Evolutionary conservation across 2,329 filamentous ascomycete genomes (phyloP).

Genomic region (Ceratocystis colombiana): DNA sequence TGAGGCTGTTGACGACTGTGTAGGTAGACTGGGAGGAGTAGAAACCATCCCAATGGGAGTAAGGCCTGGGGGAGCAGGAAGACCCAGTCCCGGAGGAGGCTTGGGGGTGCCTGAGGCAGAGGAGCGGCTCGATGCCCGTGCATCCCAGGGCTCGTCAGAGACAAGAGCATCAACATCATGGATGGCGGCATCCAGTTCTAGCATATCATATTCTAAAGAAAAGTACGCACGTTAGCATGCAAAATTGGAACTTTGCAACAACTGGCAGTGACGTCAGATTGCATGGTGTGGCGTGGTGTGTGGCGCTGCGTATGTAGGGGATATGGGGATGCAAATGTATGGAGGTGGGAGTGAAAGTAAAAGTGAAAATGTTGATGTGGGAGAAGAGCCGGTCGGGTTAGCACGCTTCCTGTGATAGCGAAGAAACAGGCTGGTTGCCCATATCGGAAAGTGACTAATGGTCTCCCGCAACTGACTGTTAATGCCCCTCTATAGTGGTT

Average conservation of each 20-base stretch:
- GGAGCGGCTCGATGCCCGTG: neutral
- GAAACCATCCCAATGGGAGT: neutral
- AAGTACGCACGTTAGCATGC: slow-evolving; percentile 36
- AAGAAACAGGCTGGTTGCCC: neutral
- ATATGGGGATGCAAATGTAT: neutral
- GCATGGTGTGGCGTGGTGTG: slow-evolving; percentile 4
- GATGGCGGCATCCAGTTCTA: slow-evolving; percentile 50
- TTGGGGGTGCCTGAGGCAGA: slow-evolving; percentile 7
- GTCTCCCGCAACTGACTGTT: neutral
- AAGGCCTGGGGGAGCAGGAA: slow-evolving; percentile 31
- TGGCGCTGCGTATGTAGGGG: neutral
- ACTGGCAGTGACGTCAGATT: slow-evolving; percentile 18
- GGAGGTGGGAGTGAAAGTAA: neutral
- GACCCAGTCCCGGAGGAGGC: slow-evolving; percentile 20
- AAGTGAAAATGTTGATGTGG: neutral
- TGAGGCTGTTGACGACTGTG: neutral
- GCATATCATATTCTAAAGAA: slow-evolving; percentile 51
- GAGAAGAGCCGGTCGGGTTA: neutral
- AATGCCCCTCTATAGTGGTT: neutral
- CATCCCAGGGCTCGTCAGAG: slow-evolving; percentile 42
- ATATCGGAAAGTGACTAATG: neutral
- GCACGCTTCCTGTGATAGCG: neutral
- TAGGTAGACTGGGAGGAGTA: neutral
- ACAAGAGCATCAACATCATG: slow-evolving; percentile 60
- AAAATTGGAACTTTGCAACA: slow-evolving; percentile 26